Evolutionary conservation across 352 stramenopile genomes (phyloP), one percentile per base, ranked within the genome.

Genomic region (Globisporangium parvum): DNA sequence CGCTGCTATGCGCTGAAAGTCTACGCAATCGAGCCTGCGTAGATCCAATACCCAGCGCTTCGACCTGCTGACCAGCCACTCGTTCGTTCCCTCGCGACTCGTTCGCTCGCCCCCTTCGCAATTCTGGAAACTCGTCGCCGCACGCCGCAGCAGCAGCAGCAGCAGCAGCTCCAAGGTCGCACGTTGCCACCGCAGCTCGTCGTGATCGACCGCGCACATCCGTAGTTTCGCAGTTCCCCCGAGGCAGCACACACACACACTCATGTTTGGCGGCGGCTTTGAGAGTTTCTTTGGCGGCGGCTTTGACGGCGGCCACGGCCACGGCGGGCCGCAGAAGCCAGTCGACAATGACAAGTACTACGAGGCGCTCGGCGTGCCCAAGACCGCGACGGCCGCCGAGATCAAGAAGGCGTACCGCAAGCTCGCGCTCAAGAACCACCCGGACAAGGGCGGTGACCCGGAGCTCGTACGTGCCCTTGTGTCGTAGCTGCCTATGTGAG

Each of bases 391-490:
- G 47, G 72, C 70, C 9, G 83, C 75, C 9, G 87, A 96, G 63
- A 91, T 96, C 65, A 96, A 96, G 75, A 95, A 95, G 60, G 85
- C 87, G 8, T 96, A 95, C 69, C 80, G 87, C 55, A 96, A 96
- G 66, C 65, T 96, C 24, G 86, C 86, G 49, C 71, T 95, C 18
- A 96, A 94, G 72, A 97, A 98, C 71, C 97, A 99, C 76, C 97
- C 97, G 24, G 97, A 99, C 70, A 98, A 99, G 76, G 97, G 97
- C 51, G 97, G 97, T 59, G 96, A 99, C 75, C 88, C 96, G 44
- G 96, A 99, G 67, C 68, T 91, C 24, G 71, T 80, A 59, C 51
- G 71, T 55, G 18, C 17, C 23, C 33, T 41, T 56, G n/a, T 6
- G 18, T 26, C 17, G 23, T 45, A 5, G 8, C 14, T 12, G n/a